Conservation (phyloP, 345 rosid genomes). For the Euphorbia pulcherrima region DNA sequence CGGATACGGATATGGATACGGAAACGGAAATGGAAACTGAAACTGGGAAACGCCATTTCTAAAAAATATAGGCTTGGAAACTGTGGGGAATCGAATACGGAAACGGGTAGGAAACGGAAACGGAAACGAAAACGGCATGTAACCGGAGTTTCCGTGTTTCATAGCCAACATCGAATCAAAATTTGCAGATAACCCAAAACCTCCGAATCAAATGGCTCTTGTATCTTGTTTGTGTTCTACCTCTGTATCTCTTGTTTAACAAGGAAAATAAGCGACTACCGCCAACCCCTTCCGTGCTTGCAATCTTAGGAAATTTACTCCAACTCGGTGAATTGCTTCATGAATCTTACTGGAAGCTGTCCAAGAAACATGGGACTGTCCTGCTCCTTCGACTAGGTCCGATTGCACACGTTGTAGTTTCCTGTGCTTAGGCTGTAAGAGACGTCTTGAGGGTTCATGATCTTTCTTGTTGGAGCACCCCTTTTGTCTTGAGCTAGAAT, state of each 20-base stretch:
- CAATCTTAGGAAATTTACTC: slow-evolving; percentile 20
- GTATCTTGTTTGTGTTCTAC: not conserved
- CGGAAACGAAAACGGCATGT: no score
- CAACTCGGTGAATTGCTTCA: slow-evolving; percentile 12
- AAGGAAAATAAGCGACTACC: slow-evolving; percentile 11
- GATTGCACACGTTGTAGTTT: slow-evolving; percentile 4
- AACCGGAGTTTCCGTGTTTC: no score
- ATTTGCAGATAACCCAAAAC: no score
- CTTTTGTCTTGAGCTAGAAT: not conserved
- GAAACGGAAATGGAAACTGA: no score
- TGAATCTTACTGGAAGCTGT: slow-evolving; percentile 1
- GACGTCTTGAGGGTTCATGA: slow-evolving; percentile 23
- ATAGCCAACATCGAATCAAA: no score
- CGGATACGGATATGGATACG: no score
- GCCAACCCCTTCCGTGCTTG: slow-evolving; percentile 4
- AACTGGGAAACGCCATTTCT: no score
- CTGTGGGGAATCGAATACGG: no score
- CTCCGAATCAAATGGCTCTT: not conserved
- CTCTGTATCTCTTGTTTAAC: not conserved
- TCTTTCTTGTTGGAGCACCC: slow-evolving; percentile 19
- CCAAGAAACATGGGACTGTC: slow-evolving; percentile 22
- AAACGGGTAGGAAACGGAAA: no score
- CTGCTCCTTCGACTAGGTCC: slow-evolving; percentile 17
- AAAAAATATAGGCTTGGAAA: no score
- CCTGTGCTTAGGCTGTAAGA: slow-evolving; percentile 23